phyloP scores from a whole-genome alignment of 768 basidiomycete species.

The Rossbeevera mucosa region DNA sequence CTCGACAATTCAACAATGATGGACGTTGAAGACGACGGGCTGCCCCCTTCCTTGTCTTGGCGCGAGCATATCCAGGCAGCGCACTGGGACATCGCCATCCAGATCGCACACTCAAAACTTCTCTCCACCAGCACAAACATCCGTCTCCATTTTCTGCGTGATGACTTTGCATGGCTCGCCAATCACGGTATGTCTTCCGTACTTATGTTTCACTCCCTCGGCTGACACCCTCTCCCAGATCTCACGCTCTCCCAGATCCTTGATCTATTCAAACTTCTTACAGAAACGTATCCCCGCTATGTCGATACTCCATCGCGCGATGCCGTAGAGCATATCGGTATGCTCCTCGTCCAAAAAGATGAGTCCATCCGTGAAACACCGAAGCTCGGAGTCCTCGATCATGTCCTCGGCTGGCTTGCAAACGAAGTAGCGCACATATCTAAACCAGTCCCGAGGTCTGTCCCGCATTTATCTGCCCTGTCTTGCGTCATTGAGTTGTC shows the following conservation, averaged over 20 bases:
- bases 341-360: slow-evolving; percentile 61
- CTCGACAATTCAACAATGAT: slow-evolving; percentile 4
- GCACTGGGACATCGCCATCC: slow-evolving; percentile 53
- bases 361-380: slow-evolving; percentile 40
- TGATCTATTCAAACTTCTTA: slow-evolving; percentile 71
- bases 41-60: slow-evolving; percentile 38
- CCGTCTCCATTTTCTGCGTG: slow-evolving; percentile 56
- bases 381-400: slow-evolving; percentile 59
- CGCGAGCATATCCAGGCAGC: slow-evolving; percentile 44
- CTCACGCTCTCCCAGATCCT: slow-evolving; percentile 53
- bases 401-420: slow-evolving; percentile 72
- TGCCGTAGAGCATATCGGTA: slow-evolving; percentile 64
- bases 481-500: background rate
- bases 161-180: slow-evolving; percentile 55
- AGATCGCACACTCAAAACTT: slow-evolving; percentile 48
- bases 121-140: slow-evolving; percentile 50
- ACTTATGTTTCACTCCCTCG: background rate
- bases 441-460: slow-evolving; percentile 56
- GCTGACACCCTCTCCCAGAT: slow-evolving; percentile 38
- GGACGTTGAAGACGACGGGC: slow-evolving; percentile 34
- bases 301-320: slow-evolving; percentile 64
- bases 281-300: slow-evolving; percentile 76
- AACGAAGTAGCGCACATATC: slow-evolving; percentile 58
- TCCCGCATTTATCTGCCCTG: slow-evolving; percentile 5
- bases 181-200: slow-evolving; percentile 46